phyloP scores from a whole-genome alignment of 2,329 filamentous ascomycete genomes.

The Monilinia fructigena region DNA sequence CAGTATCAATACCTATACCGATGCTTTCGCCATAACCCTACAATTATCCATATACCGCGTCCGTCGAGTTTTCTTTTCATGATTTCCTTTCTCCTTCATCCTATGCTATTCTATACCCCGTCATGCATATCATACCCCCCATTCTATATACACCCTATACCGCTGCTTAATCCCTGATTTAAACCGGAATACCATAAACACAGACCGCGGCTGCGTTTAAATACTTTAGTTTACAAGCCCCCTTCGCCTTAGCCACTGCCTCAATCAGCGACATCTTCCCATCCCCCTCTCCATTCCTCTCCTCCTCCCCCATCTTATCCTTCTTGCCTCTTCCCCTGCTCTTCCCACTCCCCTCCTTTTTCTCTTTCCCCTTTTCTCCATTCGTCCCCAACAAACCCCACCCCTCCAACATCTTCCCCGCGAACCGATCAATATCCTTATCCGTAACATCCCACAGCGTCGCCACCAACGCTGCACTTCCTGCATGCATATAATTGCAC shows the following conservation, averaged over 20 bases:
- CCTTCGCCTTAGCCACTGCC: constrained; percentile 72
- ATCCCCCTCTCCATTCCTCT: constrained; percentile 34
- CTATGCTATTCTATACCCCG: constrained; percentile 3
- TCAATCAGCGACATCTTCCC: constrained; percentile 65
- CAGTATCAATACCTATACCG: not conserved
- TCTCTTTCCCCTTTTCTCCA: constrained; percentile 37
- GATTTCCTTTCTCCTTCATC: not conserved
- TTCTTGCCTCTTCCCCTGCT: constrained; percentile 37
- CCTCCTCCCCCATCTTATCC: constrained; percentile 36
- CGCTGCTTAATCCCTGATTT: constrained; percentile 30
- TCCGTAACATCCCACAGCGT: constrained; percentile 99
- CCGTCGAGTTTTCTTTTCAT: not conserved
- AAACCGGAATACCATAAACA: constrained; percentile 93
- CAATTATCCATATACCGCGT: not conserved
- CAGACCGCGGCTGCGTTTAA: constrained; percentile 91
- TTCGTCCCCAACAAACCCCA: constrained; percentile 67
- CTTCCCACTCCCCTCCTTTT: constrained; percentile 34
- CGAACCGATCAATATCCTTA: constrained; percentile 93
- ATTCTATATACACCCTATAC: not conserved
- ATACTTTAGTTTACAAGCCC: constrained; percentile 83
- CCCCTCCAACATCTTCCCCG: constrained; percentile 71
- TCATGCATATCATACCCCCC: not conserved
- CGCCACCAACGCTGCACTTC: constrained; percentile 80
- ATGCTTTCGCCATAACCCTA: not conserved
- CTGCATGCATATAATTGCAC: constrained; percentile 91